Base-by-base conservation (phyloP, 2,329 filamentous ascomycete genomes). In the Metarhizium album region DNA sequence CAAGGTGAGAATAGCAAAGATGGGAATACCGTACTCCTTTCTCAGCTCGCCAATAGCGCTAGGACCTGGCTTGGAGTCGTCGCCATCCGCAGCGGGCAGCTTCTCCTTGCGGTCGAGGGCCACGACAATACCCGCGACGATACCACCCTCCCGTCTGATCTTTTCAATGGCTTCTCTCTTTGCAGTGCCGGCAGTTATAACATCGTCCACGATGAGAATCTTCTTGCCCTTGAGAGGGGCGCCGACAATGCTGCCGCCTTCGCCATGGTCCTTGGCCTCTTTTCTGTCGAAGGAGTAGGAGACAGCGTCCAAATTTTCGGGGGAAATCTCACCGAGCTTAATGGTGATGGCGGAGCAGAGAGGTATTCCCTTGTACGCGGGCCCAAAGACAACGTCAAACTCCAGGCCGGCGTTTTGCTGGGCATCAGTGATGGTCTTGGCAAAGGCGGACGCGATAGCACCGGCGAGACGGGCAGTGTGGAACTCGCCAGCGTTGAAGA, bases 331-430 rank as follows among this genome's bases (percentile, higher is more conserved):
- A 49, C 81, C 80, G 13, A 97, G 79, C 67, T 90, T 86, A 64
- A 87, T 80, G 37, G 84, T 78, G 16, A 89, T 84, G 2, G 87
- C 79, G 16, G 86, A 83, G 43, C 87, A 86, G n/a, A 97, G 80
- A 1, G 90, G 89, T 57, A 97, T 95, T 43, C 93, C 93, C 74
- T 97, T 98, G 77, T 97, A 98, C 9, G 93, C 91, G 2, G 93
- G 91, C 16, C 80, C 90, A 68, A 97, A 97, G 62, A 97, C 76
- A 60, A 97, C 79, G 66, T 97, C 91, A 67, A 94, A 84, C 31
- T 78, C 70, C 45, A 79, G 70, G 33, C 69, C 66, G 33, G 63
- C 59, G 33, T 70, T 62, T 43, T 67, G 59, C 59, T 70, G 68
- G 20, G 74, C 71, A 46, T 75, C 67, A 56, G 74, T 70, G 60